A percentile compares a stretch with the other conserved stretches of the same genome.
Evolutionary conservation across 345 rosid genomes (phyloP).

Genomic region (Euphorbia pulcherrima): DNA sequence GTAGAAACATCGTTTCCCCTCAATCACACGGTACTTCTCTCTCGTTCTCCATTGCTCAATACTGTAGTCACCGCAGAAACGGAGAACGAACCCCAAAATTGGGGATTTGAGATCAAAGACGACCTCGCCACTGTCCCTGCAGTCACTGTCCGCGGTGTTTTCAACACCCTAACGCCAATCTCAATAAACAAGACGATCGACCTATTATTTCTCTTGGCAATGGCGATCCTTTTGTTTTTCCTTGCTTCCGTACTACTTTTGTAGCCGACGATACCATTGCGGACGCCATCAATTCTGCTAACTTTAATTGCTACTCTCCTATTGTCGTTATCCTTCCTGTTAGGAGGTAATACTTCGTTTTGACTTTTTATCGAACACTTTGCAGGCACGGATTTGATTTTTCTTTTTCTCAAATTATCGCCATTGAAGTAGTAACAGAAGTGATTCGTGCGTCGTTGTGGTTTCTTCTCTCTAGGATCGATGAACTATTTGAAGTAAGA

Average conservation of each 20-base stretch:
- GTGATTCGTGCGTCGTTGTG: no score
- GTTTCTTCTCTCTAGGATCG: no score
- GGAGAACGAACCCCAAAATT: slow-evolving; percentile 21
- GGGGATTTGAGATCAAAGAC: slow-evolving; percentile 22
- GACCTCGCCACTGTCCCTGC: not conserved
- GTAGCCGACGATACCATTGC: slow-evolving; percentile 46
- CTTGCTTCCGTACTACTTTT: slow-evolving; percentile 34
- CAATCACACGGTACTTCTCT: not conserved
- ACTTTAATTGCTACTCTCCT: slow-evolving; percentile 42
- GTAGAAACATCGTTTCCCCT: no score
- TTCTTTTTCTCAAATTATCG: no score
- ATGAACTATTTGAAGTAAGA: no score
- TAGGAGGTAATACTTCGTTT: slow-evolving; percentile 33
- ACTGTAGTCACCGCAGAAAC: not conserved
- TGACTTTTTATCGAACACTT: not conserved
- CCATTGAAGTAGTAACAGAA: not conserved
- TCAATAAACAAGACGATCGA: slow-evolving; percentile 32
- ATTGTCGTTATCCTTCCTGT: slow-evolving; percentile 42
- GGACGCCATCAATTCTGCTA: slow-evolving; percentile 37
- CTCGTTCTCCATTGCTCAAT: not conserved
- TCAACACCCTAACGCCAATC: slow-evolving; percentile 16
- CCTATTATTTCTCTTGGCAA: slow-evolving; percentile 34
- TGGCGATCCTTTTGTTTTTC: slow-evolving; percentile 54
- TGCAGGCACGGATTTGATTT: not conserved
- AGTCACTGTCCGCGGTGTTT: slow-evolving; percentile 27